Conservation (phyloP, 2,329 filamentous ascomycete genomes). For the Fusarium chlamydosporum region DNA sequence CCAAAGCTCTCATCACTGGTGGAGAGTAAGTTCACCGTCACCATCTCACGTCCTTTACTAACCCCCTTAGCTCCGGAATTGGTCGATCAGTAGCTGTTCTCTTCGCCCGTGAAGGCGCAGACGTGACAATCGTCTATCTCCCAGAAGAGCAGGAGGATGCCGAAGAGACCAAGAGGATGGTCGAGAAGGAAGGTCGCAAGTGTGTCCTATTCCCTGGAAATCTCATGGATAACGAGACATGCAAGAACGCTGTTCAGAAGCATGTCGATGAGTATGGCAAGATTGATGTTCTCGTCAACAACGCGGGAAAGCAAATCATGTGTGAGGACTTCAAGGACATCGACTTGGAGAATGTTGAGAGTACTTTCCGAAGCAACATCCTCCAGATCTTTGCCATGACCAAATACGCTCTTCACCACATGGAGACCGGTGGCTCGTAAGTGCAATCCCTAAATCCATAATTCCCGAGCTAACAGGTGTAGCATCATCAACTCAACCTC, state of each 20-base stretch:
- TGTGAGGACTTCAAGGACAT: conserved; percentile 67
- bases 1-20: conserved; percentile 68
- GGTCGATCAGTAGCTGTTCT: conserved; percentile 68
- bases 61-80: conserved; percentile 63
- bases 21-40: conserved; percentile 62
- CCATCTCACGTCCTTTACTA: fast-evolving
- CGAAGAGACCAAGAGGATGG: conserved; percentile 64
- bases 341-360: conserved; percentile 67
- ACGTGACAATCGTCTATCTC: conserved; percentile 69
- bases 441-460: conserved; percentile 31
- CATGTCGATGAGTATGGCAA: conserved; percentile 65
- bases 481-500: conserved; percentile 71
- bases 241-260: conserved; percentile 65
- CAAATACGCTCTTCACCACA: conserved; percentile 69
- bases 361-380: conserved; percentile 70
- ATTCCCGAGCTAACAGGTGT: background rate
- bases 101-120: conserved; percentile 70
- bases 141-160: conserved; percentile 70
- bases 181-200: conserved; percentile 64
- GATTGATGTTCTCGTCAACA: conserved; percentile 70
- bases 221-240: conserved; percentile 64
- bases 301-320: conserved; percentile 70
- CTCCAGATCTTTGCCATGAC: conserved; percentile 71
- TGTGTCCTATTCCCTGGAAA: conserved; percentile 65
- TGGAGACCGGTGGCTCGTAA: conserved; percentile 64